Evolutionary conservation across 2,329 filamentous ascomycete species (phyloP), one percentile per base, ranked within the genome.

Genomic region (Nothomitra cinnamomea): DNA sequence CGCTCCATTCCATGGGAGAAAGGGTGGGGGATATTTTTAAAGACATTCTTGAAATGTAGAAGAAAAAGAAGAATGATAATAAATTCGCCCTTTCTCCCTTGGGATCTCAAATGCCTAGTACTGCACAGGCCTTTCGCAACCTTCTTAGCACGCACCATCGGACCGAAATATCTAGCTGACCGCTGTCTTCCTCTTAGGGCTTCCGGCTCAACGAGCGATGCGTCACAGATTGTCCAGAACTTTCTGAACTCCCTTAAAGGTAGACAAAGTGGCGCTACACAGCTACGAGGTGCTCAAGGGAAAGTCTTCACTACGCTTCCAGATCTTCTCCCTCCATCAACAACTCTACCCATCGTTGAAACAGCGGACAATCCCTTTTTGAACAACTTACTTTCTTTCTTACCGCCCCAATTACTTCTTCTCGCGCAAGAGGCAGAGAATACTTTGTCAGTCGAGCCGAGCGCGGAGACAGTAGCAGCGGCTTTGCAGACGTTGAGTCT

Each of bases 241-340:
- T 89, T 98, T 66, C 76, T 96, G 61, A 79, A 83, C 57, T 95
- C 90, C 2, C 73, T 96, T 58, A 79, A 82, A 63, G 77, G 79
- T 56, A 72, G 73, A 66, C 71, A 25, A 66, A 67, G 50, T 58
- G 69, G 50, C 63, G 70, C 58, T 65, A 66, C 57, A 65, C 62
- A 66, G 57, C 70, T 72, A 59, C 65, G 69, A 51, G 70, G 67
- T 59, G 60, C 66, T 22, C 65, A 82, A 60, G 76, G 78, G 57
- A 80, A 83, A 60, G 71, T 80, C 0, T 95, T 85, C 65, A 90
- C 89, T 13, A 82, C 88, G 28, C 79, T 98, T 50, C 82, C 82
- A 61, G 90, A 96, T 63, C 80, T 98, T 3, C 78, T 98, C 38
- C 79, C 83, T 51, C 78, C 88, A 1, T 75, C 82, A 3, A 81